These are phyloP conservation scores for Hericium erinaceus DNA, from an alignment of 768 basidiomycete species.

Conservation along the genomic window DNA sequence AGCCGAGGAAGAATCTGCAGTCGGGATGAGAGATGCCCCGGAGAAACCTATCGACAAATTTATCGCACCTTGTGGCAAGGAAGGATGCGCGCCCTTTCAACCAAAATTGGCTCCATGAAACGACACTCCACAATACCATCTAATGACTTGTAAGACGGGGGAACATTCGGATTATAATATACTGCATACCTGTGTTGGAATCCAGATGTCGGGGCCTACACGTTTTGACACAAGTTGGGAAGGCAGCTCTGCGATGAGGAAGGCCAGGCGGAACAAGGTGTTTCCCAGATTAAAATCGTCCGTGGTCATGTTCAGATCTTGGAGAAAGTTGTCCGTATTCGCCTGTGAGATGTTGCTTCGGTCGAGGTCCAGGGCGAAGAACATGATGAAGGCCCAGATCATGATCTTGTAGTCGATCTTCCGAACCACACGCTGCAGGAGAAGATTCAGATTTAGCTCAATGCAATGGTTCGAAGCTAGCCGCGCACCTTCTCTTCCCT, in stretches of 20 bases:
- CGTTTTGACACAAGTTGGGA: constrained; percentile 62
- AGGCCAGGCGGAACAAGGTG: constrained; percentile 37
- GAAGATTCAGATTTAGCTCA: neutral
- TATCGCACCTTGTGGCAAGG: constrained; percentile 37
- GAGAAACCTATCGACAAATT: neutral
- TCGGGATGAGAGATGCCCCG: neutral
- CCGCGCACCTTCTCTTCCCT: constrained; percentile 46
- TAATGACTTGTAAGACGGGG: constrained; percentile 11
- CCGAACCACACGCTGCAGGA: constrained; percentile 36
- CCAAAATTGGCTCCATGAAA: constrained; percentile 53
- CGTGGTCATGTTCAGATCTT: constrained; percentile 50
- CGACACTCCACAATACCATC: constrained; percentile 49
- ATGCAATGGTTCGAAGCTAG: neutral
- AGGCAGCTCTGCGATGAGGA: constrained; percentile 43
- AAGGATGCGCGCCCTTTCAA: constrained; percentile 43
- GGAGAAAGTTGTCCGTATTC: constrained; percentile 61
- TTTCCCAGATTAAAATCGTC: constrained; percentile 60
- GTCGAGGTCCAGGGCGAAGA: constrained; percentile 51
- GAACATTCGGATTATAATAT: neutral
- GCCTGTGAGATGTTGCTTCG: constrained; percentile 56
- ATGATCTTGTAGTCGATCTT: constrained; percentile 54
- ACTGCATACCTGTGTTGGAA: constrained; percentile 41
- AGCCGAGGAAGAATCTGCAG: constrained; percentile 41
- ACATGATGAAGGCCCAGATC: constrained; percentile 55
- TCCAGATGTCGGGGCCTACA: constrained; percentile 59